Base-by-base conservation (phyloP, 441 rosid species). In the Capsella rubella region DNA sequence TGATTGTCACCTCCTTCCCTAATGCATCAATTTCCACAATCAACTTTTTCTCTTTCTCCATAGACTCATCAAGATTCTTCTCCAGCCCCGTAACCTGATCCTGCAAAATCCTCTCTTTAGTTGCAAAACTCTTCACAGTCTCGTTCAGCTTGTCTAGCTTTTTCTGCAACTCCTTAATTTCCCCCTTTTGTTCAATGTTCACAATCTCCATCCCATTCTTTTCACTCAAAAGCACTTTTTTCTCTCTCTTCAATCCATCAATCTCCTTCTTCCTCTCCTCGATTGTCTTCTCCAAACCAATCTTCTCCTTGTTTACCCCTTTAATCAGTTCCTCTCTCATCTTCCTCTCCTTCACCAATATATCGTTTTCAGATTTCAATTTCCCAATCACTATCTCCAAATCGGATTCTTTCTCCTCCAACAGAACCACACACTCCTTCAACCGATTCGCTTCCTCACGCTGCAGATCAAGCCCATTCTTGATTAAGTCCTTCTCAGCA, bases 191-290 rank as follows among this genome's bases (percentile, higher is more conserved):
- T 8, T 37, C 35, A 46, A 2, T 14, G 37, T 29, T 69, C 6
- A 29, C 52, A 46, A 2, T 37, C 65, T 62, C 74, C 74, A 69
- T 40, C 64, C 54, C 58, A 13, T 35, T 54, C 70, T 53, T 75
- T 16, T 12, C 32, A 69, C 65, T 25, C 70, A 15, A 72, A 37
- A 89, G 21, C 51, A 21, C 66, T 64, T 77, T 64, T 14, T 81
- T 54, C 63, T 80, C 74, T 16, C 51, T 27, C 73, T 78, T 82
- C 75, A 85, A 67, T 65, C 49, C 75, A 52, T 51, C 67, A 6
- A 52, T 79, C 70, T 84, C 88, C 64, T 58, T 53, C 86, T 74
- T 81, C 83, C 78, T 87, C 91, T 34, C 60, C 3, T 37, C 55
- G 51, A 66, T 21, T 1, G 59, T 82, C 79, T 59, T 65, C 4